Evolutionary conservation across 1,284 basidiomycete genomes (phyloP), one percentile per base, ranked within the genome.

Genomic region (Mycocalia duriaeana): DNA sequence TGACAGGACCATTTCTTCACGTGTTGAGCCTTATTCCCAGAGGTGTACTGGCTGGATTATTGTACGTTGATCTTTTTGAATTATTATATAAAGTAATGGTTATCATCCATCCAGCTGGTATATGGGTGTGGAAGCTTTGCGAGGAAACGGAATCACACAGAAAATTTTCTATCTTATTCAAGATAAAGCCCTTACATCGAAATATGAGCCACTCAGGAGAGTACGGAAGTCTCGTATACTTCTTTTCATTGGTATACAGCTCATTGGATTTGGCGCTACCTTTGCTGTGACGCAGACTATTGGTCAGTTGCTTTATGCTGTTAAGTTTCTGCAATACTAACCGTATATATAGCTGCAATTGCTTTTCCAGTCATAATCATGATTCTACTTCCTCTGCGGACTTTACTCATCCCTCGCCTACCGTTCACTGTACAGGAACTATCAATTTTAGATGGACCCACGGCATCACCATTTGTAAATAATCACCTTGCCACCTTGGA

Each of bases 251-350:
- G 67, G 71, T 4, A 76, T 96, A 26, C 91, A 98, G 65, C 78
- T 96, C 45, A 53, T 89, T 5, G 91, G 88, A 9, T 97, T 97
- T 56, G 93, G 86, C 0, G 84, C 86, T 5, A 94, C 93, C 0
- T 92, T 96, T 62, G 90, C 90, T 0, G 85, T 97, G 55, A 93
- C 91, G 1, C 93, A 96, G 63, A 97, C 93, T 0, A 86, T 91
- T 45, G 89, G 89, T 89, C 50, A 25, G 75, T 7, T 25, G 45
- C 24, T n/a, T 41, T 45, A 19, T 28, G 25, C 23, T 44, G 45
- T n/a, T 16, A 13, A 31, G 19, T n/a, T 16, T 28, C 19, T 43
- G 16, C 23, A 18, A 18, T 49, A 45, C 20, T 39, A 36, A 46
- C 47, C 24, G 37, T 45, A n/a, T 26, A 48, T 47, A 24, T 46